Evolutionary conservation across 495 filamentous ascomycete genomes (phyloP).

Genomic region (Annulohypoxylon moriforme): DNA sequence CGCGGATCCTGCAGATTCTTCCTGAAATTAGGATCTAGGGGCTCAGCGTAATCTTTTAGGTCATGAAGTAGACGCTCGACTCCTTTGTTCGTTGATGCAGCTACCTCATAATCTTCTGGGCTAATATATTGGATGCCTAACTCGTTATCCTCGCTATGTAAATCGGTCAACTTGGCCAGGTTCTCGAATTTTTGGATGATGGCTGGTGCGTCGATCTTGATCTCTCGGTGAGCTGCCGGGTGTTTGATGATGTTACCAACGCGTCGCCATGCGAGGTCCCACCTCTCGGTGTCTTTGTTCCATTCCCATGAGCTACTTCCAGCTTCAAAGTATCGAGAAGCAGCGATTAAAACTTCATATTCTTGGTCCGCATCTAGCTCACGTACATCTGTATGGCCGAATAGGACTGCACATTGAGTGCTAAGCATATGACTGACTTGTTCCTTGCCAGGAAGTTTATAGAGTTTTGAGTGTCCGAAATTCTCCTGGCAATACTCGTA

Average conservation of each 20-base stretch:
- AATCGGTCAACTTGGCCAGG: conserved; percentile 11
- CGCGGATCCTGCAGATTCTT: neutral
- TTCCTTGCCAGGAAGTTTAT: neutral
- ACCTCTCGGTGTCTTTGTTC: neutral
- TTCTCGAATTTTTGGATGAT: conserved; percentile 20
- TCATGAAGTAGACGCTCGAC: conserved; percentile 2
- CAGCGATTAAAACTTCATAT: conserved; percentile 3
- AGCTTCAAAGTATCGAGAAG: conserved; percentile 14
- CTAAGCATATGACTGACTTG: conserved; percentile 18
- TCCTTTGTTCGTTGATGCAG: conserved; percentile 6
- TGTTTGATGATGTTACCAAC: conserved; percentile 13
- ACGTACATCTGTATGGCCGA: neutral
- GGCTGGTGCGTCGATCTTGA: conserved; percentile 9
- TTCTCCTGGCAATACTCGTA: neutral
- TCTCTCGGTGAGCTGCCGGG: neutral
- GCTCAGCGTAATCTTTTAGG: neutral
- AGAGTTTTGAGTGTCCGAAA: neutral
- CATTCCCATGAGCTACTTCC: conserved; percentile 8
- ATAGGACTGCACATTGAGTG: conserved; percentile 8
- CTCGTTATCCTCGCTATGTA: conserved; percentile 3
- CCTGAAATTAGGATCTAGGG: neutral
- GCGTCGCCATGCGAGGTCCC: neutral
- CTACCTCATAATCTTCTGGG: conserved; percentile 5
- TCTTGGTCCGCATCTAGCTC: neutral
- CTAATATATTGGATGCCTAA: conserved; percentile 3